Evolutionary conservation across 1,284 basidiomycete genomes (phyloP), one percentile per base, ranked within the genome.

Genomic region (Cystobasidium pallidum): DNA sequence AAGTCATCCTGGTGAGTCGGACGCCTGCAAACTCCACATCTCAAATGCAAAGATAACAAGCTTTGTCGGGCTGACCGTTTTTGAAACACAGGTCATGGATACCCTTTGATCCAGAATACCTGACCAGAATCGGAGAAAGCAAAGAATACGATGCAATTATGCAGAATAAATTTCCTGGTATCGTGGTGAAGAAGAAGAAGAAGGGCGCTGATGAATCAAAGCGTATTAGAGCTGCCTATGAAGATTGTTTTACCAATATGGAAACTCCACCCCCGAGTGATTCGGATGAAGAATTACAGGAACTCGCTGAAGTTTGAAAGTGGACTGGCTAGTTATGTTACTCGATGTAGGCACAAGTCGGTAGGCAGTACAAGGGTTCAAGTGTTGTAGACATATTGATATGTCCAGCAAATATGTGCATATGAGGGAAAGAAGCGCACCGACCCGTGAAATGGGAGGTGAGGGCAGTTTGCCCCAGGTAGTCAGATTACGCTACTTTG

Each of bases 231-330:
- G 43, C 15, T 2, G 66, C 66, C 10, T 70, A 61, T 57, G 55
- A 70, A 17, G 54, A 41, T 45, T 54, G 52, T 30, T 36, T 34
- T 17, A 32, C 36, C 8, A 47, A 47, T 10, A 55, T 61, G 41
- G 55, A 70, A 49, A 61, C 57, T 26, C 66, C 66, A 2, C 57
- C 57, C 41, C 21, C 57, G 7, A 59, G 57, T 41, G 57, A 59
- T 59, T 26, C 57, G 1, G 66, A 70, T 26, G 66, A 70, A 49
- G 61, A 64, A 28, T 43, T 64, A 30, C 61, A 64, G 21, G 57
- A 59, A 4, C 41, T 59, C 26, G n/a, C n/a, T n/a, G n/a, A n/a
- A n/a, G n/a, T n/a, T n/a, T n/a, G n/a, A n/a, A n/a, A n/a, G n/a
- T n/a, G n/a, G n/a, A n/a, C n/a, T n/a, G n/a, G n/a, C n/a, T n/a